A percentile compares a stretch with the other conserved stretches of the same genome.
Conservation (phyloP, 2,329 filamentous ascomycete genomes). For the Grosmannia huntii region DNA sequence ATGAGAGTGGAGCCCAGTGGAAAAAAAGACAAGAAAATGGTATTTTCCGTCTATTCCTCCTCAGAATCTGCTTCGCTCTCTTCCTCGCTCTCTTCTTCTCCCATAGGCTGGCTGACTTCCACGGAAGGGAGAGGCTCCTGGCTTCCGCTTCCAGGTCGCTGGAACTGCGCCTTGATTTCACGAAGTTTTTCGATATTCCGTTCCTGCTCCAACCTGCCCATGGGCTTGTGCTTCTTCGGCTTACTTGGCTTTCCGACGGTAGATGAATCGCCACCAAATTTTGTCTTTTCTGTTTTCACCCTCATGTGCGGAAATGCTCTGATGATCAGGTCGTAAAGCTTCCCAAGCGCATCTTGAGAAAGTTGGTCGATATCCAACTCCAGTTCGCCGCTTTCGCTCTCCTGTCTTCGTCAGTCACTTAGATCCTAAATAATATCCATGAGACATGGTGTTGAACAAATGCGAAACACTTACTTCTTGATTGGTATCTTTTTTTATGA, state of each 20-base stretch:
- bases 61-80: conserved; percentile 35
- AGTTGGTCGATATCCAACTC: conserved; percentile 48
- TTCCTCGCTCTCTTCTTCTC: conserved; percentile 32
- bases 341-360: conserved; percentile 39
- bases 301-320: conserved; percentile 25
- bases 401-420: conserved; percentile 22
- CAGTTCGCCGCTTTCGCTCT: conserved; percentile 46
- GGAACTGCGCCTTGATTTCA: conserved; percentile 41
- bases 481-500: conserved; percentile 78
- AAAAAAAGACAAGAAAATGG: not conserved
- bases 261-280: conserved; percentile 15
- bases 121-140: conserved; percentile 29
- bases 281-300: conserved; percentile 20
- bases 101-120: conserved; percentile 19
- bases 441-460: conserved; percentile 15
- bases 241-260: conserved; percentile 27
- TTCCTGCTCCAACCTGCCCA: conserved; percentile 61
- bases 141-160: conserved; percentile 32
- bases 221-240: conserved; percentile 64
- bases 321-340: conserved; percentile 33
- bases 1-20: not conserved
- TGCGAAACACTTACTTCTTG: conserved; percentile 46
- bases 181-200: conserved; percentile 51
- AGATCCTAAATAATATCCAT: not conserved
- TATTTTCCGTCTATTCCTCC: conserved; percentile 20